phyloP scores from a whole-genome alignment of 2,329 filamentous ascomycete genomes.

The Claviceps fusiformis region DNA sequence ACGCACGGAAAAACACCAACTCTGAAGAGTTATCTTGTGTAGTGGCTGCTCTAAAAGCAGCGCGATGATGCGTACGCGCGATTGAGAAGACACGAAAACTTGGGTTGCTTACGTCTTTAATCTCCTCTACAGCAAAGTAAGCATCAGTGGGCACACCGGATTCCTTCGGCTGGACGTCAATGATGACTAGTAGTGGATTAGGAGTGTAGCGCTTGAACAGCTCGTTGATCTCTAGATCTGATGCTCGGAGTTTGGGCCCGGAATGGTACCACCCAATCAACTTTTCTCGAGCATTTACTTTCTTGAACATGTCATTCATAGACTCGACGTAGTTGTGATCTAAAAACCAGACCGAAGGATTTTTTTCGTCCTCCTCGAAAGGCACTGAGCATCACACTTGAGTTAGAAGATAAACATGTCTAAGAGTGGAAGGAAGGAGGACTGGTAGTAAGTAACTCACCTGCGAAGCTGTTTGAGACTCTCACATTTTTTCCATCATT shows the following conservation, averaged over 20 bases:
- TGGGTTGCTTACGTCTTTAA: conserved; percentile 77
- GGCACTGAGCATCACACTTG: conserved; percentile 48
- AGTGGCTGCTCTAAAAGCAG: not conserved
- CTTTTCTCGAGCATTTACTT: conserved; percentile 97
- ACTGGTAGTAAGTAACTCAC: conserved; percentile 31
- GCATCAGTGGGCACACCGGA: conserved; percentile 95
- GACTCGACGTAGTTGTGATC: conserved; percentile 99
- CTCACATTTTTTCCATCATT: conserved; percentile 93
- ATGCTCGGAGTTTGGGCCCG: conserved; percentile 88
- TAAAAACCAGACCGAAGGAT: conserved; percentile 96
- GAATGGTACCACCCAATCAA: conserved; percentile 99
- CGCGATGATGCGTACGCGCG: too few relatives aligned
- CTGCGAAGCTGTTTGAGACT: conserved; percentile 97
- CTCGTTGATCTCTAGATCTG: conserved; percentile 98
- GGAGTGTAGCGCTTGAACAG: conserved; percentile 98
- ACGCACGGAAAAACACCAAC: not conserved
- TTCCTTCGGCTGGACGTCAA: conserved; percentile 96
- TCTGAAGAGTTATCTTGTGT: too few relatives aligned
- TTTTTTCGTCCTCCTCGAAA: conserved; percentile 97
- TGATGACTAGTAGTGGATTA: conserved; percentile 90
- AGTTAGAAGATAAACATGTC: conserved; percentile 7
- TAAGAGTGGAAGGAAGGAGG: not conserved
- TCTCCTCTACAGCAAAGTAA: conserved; percentile 98
- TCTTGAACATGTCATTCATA: conserved; percentile 99
- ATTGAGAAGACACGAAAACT: too few relatives aligned